Evolutionary conservation across 148 eudicot genomes (phyloP).

Genomic region (Nepenthes gracilis): DNA sequence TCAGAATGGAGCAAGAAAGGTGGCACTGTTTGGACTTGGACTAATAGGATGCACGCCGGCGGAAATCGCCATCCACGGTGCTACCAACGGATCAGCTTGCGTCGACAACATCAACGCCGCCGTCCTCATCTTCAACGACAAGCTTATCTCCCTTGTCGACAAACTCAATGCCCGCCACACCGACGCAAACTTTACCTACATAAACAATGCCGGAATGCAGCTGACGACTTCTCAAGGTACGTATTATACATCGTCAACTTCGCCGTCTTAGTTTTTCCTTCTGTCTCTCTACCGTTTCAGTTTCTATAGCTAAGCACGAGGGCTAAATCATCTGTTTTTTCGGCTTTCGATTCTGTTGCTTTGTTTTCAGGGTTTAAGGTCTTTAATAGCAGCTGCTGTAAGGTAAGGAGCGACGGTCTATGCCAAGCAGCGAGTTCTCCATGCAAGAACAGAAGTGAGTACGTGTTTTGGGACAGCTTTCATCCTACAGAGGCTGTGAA

Average conservation of each 20-base stretch:
- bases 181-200: conserved; percentile 9
- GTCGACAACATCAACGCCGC: conserved; percentile 8
- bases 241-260: too few relatives aligned
- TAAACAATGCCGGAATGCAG: neutral
- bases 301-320: too few relatives aligned
- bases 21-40: conserved; percentile 18
- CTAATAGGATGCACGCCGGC: conserved; percentile 15
- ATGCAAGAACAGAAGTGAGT: neutral
- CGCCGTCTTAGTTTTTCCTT: too few relatives aligned
- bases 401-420: neutral
- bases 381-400: neutral
- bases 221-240: too few relatives aligned
- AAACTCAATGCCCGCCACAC: conserved; percentile 7
- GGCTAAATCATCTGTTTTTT: too few relatives aligned
- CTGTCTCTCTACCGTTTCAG: too few relatives aligned
- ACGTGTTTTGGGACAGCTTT: neutral
- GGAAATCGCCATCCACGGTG: neutral
- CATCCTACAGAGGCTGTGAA: conserved; percentile 2
- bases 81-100: neutral
- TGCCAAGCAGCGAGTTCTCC: neutral
- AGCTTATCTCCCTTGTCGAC: conserved; percentile 3
- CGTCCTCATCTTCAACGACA: conserved; percentile 4
- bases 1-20: conserved; percentile 19
- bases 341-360: too few relatives aligned
- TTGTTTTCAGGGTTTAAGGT: neutral